Conservation (phyloP, 169 alveolate species). For the Cryptosporidium sp. region DNA sequence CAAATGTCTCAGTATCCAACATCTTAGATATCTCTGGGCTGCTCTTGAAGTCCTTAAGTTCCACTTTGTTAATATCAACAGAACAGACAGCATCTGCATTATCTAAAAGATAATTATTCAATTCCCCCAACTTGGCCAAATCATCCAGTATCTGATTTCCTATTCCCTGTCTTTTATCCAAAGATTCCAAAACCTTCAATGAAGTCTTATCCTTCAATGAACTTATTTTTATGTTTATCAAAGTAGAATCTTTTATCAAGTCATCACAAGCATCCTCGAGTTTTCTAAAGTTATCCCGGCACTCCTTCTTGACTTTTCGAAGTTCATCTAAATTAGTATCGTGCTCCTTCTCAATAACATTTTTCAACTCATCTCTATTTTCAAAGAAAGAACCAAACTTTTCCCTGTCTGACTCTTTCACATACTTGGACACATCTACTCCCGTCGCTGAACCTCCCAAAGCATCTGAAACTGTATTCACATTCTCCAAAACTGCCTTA, state of each 20-base stretch:
- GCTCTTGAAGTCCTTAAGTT: neutral
- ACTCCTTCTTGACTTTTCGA: neutral
- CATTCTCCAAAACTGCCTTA: neutral
- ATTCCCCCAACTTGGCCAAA: neutral
- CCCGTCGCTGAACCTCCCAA: neutral
- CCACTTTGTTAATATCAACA: neutral
- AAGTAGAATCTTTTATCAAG: neutral
- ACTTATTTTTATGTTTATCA: neutral
- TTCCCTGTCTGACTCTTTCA: neutral
- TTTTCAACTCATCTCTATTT: neutral
- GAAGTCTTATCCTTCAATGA: neutral
- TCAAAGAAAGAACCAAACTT: neutral
- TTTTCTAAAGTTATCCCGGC: neutral
- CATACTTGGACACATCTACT: neutral
- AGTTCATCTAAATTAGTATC: neutral
- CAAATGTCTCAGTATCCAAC: neutral
- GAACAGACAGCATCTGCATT: neutral
- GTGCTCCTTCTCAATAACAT: neutral
- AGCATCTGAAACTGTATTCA: neutral
- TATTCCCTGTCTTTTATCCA: neutral
- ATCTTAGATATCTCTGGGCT: neutral
- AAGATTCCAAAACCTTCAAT: neutral
- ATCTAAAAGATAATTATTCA: neutral
- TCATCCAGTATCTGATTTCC: neutral
- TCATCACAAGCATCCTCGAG: neutral